Percentiles rank a stretch among this genome's conserved stretches.
Evolutionary conservation across 2,329 filamentous ascomycete species (phyloP).

Genomic region (Coleophoma crateriformis): DNA sequence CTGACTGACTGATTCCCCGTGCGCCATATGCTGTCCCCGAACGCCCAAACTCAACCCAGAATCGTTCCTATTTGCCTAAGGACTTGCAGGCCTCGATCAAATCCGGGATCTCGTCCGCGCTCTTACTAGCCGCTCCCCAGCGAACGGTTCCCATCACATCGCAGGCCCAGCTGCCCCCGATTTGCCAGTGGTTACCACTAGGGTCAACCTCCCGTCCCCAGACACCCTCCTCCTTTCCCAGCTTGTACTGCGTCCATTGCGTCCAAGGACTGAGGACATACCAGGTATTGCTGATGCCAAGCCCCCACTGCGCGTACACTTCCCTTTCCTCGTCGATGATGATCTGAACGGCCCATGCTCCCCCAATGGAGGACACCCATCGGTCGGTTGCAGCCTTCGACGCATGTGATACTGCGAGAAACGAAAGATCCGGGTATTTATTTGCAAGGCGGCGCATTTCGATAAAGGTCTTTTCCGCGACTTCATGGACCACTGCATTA

Average conservation of each 20-base stretch:
- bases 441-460: constrained; percentile 47
- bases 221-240: constrained; percentile 59
- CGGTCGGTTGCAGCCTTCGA: constrained; percentile 50
- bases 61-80: constrained; percentile 9
- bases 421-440: constrained; percentile 45
- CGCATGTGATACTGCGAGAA: constrained; percentile 59
- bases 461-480: constrained; percentile 64
- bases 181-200: constrained; percentile 65
- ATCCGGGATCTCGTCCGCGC: constrained; percentile 49
- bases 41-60: too few species aligned
- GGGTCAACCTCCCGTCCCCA: constrained; percentile 56
- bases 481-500: constrained; percentile 29
- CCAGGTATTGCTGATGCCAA: constrained; percentile 56
- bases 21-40: too few species aligned
- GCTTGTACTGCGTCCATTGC: constrained; percentile 48
- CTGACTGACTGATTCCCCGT: too few species aligned
- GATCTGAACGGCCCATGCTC: constrained; percentile 43
- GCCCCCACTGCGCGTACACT: constrained; percentile 61
- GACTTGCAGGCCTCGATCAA: constrained; percentile 40
- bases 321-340: constrained; percentile 56
- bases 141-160: constrained; percentile 33
- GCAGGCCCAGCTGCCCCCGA: constrained; percentile 47
- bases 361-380: constrained; percentile 22
- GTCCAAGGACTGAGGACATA: constrained; percentile 56
- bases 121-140: constrained; percentile 44